Evolutionary conservation across 2,329 filamentous ascomycete species (phyloP).

Genomic region (Lasiodiplodia gonubiensis): DNA sequence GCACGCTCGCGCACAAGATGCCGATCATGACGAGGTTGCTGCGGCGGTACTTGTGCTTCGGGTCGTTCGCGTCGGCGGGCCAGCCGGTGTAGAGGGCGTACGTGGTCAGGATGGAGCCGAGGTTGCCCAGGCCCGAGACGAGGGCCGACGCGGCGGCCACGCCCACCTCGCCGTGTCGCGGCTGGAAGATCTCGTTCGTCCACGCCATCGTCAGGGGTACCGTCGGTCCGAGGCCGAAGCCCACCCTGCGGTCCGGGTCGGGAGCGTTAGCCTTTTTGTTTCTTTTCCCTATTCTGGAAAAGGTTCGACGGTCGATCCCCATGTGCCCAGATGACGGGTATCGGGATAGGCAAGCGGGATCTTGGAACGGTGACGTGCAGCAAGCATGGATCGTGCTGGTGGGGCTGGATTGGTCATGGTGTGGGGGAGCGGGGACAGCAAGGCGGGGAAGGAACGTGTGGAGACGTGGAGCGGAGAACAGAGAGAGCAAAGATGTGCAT

Average conservation of each 20-base stretch:
- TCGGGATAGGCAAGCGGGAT: not conserved
- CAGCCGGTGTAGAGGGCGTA: constrained; percentile 90
- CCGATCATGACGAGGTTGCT: constrained; percentile 90
- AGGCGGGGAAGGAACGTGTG: not conserved
- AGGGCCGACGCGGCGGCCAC: constrained; percentile 85
- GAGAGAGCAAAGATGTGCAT: constrained; percentile 9
- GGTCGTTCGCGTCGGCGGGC: constrained; percentile 73
- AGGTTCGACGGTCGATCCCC: not conserved
- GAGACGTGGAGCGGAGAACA: constrained; percentile 10
- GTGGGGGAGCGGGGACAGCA: not conserved
- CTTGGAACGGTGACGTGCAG: not conserved
- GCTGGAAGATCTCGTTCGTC: constrained; percentile 89
- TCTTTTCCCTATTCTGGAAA: not conserved
- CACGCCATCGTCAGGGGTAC: constrained; percentile 94
- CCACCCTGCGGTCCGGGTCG: constrained; percentile 60
- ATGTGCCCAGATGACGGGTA: not conserved
- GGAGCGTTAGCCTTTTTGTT: not conserved
- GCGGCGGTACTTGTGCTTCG: constrained; percentile 72
- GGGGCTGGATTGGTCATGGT: not conserved
- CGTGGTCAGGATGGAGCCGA: constrained; percentile 84
- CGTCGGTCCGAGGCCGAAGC: constrained; percentile 87
- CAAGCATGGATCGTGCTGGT: not conserved
- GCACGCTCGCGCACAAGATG: constrained; percentile 78
- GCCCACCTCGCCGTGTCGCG: constrained; percentile 86
- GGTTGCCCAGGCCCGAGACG: constrained; percentile 84